Evolutionary conservation across 2,329 filamentous ascomycete species (phyloP).

Genomic region (Aspergillus fumigatiaffinis): DNA sequence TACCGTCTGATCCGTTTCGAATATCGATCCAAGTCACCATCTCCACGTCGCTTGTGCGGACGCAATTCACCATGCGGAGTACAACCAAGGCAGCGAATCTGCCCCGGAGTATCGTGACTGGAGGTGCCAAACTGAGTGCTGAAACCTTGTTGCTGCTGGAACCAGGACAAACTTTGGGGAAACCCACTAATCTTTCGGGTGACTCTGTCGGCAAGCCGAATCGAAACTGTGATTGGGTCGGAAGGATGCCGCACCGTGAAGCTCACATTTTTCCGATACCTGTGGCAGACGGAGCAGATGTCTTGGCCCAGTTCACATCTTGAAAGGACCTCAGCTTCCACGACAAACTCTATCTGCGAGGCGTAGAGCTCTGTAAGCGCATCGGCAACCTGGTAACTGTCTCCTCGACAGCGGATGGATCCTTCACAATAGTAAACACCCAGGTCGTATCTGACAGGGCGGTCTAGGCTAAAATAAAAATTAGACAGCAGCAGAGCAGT

Average conservation of each 20-base stretch:
- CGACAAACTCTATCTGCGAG: conserved; percentile 5
- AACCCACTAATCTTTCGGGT: conserved; percentile 12
- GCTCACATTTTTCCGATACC: conserved; percentile 4
- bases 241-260: conserved; percentile 6
- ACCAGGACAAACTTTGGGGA: conserved; percentile 11
- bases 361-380: conserved; percentile 4
- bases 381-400: conserved; percentile 2
- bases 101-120: conserved; percentile 9
- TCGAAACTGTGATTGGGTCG: conserved; percentile 3
- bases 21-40: too few species aligned
- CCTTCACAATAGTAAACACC: conserved; percentile 8
- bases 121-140: conserved; percentile 6
- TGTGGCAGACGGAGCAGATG: conserved; percentile 6
- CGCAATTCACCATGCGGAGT: background rate
- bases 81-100: conserved; percentile 3
- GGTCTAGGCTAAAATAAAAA: conserved; percentile 8
- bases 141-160: conserved; percentile 7
- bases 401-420: conserved; percentile 8
- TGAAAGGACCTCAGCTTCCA: conserved; percentile 4
- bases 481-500: conserved; percentile 4
- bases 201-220: background rate
- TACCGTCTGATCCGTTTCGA: too few species aligned
- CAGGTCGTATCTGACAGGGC: conserved; percentile 1
- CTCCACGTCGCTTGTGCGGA: too few species aligned
- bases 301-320: conserved; percentile 2